phyloP scores from a whole-genome alignment of 257 asterid species.

The Leonotis leonurus region DNA sequence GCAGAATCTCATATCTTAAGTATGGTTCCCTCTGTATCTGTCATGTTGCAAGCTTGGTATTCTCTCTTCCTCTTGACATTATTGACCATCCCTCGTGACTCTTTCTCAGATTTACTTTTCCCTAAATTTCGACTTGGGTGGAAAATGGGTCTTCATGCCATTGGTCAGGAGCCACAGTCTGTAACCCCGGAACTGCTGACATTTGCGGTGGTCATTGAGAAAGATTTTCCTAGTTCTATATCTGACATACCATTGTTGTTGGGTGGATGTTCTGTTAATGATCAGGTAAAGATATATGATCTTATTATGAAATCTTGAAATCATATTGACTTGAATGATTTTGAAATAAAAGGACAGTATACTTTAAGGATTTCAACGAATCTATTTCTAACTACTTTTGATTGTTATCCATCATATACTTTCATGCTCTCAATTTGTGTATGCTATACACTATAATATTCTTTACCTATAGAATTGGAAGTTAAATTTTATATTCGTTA shows the following conservation, averaged over 20 bases:
- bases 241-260: slow-evolving; percentile 43
- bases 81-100: slow-evolving; percentile 3
- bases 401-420: neutral
- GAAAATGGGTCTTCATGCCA: slow-evolving; percentile 61
- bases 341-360: neutral
- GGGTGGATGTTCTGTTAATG: slow-evolving; percentile 32
- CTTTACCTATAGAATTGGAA: slow-evolving; percentile 1
- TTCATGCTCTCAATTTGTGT: slow-evolving; percentile 2
- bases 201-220: slow-evolving; percentile 74
- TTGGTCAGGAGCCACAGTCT: slow-evolving; percentile 45
- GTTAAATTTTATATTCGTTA: neutral
- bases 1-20: slow-evolving; percentile 90
- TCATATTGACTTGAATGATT: neutral
- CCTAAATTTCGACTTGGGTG: slow-evolving; percentile 87
- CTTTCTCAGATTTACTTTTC: slow-evolving; percentile 58
- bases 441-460: neutral
- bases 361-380: neutral
- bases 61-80: neutral
- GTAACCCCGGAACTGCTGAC: slow-evolving; percentile 53
- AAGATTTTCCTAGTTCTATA: slow-evolving; percentile 37
- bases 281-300: slow-evolving; percentile 64
- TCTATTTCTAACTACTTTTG: neutral
- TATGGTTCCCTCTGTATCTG: too few species aligned
- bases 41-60: too few species aligned
- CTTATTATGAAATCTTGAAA: neutral